Conservation (phyloP, 2,329 filamentous ascomycete species). For the Ophiocordyceps australis region DNA sequence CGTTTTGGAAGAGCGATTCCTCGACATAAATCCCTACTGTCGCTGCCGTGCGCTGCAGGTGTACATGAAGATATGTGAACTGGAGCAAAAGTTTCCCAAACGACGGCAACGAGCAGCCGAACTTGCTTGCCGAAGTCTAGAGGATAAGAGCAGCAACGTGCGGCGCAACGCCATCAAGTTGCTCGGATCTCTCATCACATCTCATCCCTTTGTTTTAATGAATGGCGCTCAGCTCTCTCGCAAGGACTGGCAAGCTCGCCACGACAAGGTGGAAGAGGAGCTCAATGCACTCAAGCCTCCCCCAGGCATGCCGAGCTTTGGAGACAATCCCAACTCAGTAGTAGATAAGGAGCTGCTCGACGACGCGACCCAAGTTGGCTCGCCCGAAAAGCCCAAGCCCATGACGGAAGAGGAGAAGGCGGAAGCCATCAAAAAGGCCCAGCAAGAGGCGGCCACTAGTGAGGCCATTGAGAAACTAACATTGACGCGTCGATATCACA, state of each 20-base stretch:
- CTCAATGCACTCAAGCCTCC: conserved; percentile 69
- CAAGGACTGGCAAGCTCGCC: conserved; percentile 68
- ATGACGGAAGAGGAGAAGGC: conserved; percentile 69
- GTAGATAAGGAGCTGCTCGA: conserved; percentile 68
- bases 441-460: conserved; percentile 73
- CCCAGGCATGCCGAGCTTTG: conserved; percentile 46
- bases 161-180: conserved; percentile 89
- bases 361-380: conserved; percentile 69
- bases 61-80: conserved; percentile 75
- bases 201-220: conserved; percentile 83
- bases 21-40: conserved; percentile 94
- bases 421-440: conserved; percentile 57
- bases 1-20: conserved; percentile 85
- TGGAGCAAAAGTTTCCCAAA: conserved; percentile 94
- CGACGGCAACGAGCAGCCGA: conserved; percentile 75
- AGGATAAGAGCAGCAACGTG: conserved; percentile 97
- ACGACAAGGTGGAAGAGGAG: conserved; percentile 71
- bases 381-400: conserved; percentile 42
- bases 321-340: conserved; percentile 45
- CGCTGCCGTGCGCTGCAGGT: conserved; percentile 85
- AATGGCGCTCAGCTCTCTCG: conserved; percentile 73
- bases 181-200: conserved; percentile 72
- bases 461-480: conserved; percentile 80
- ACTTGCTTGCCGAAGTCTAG: conserved; percentile 70
- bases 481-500: conserved; percentile 75